Evolutionary conservation across 768 basidiomycete species (phyloP).

Genomic region (Trametes meyenii): DNA sequence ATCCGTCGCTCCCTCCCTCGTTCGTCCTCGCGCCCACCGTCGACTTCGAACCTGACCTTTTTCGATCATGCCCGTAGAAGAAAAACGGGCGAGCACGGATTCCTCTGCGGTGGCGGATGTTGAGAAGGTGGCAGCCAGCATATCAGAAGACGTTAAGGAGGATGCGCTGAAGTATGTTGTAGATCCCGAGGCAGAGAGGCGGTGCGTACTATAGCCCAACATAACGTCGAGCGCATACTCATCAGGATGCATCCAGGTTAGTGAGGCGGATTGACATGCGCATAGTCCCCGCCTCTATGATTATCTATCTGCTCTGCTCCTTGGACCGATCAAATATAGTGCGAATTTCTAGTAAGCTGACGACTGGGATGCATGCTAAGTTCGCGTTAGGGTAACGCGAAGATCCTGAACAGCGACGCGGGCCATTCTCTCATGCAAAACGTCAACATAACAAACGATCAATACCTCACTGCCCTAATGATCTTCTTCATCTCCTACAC

Average conservation of each 20-base stretch:
- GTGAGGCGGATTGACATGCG: conserved; percentile 33
- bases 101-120: not conserved
- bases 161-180: conserved; percentile 5
- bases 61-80: not conserved
- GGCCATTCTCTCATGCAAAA: conserved; percentile 36
- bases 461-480: conserved; percentile 43
- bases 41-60: no score
- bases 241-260: conserved; percentile 7
- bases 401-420: conserved; percentile 37
- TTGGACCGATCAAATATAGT: conserved; percentile 27
- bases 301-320: conserved; percentile 41
- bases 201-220: not conserved
- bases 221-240: not conserved
- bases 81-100: not conserved
- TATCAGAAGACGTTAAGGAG: conserved; percentile 5
- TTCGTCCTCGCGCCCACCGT: no score
- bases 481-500: conserved; percentile 45
- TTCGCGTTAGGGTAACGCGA: conserved; percentile 34
- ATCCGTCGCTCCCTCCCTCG: no score
- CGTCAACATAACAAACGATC: conserved; percentile 32
- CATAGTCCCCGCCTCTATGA: conserved; percentile 40
- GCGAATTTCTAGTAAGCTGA: not conserved
- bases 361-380: not conserved
- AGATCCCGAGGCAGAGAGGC: conserved; percentile 11
- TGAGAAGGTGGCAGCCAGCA: conserved; percentile 7